Percentiles rank a stretch among this genome's conserved stretches.
Evolutionary conservation across 1,139 yeast species (phyloP).

Genomic region (Suhomyces yuchorum): DNA sequence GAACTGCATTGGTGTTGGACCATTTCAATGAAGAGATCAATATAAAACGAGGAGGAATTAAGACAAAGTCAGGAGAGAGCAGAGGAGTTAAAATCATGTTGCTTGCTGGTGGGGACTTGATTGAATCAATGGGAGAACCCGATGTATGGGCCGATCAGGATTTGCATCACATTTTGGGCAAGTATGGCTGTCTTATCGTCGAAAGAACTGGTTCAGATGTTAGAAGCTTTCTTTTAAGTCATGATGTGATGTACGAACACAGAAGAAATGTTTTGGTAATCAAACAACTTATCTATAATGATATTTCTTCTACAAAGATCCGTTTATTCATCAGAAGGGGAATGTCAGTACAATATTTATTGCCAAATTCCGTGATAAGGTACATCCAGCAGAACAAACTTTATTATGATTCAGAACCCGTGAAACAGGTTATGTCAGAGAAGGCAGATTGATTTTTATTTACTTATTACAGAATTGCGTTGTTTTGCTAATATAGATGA

Average conservation of each 20-base stretch:
- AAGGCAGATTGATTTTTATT: constrained; percentile 36
- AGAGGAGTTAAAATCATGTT: constrained; percentile 94
- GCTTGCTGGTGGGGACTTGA: constrained; percentile 95
- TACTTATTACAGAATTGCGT: neutral
- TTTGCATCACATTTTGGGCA: constrained; percentile 90
- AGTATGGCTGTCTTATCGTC: constrained; percentile 93
- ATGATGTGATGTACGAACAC: constrained; percentile 97
- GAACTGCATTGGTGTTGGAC: constrained; percentile 94
- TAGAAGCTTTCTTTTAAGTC: constrained; percentile 83
- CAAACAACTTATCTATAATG: constrained; percentile 93
- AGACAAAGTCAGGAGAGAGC: constrained; percentile 68
- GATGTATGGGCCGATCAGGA: constrained; percentile 98
- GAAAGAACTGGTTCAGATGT: constrained; percentile 98
- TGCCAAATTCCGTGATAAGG: constrained; percentile 93
- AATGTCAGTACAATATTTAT: constrained; percentile 92
- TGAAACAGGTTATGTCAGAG: constrained; percentile 79
- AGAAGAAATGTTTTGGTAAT: constrained; percentile 90
- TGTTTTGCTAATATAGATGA: neutral
- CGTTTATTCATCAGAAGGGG: constrained; percentile 88
- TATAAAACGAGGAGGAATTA: constrained; percentile 84
- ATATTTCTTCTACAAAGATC: constrained; percentile 92
- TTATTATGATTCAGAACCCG: constrained; percentile 90
- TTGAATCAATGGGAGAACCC: constrained; percentile 99
- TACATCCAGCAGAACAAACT: constrained; percentile 91
- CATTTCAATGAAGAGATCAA: constrained; percentile 96